Conservation (phyloP, 1,284 basidiomycete genomes). For the Heterobasidion irregulare region DNA sequence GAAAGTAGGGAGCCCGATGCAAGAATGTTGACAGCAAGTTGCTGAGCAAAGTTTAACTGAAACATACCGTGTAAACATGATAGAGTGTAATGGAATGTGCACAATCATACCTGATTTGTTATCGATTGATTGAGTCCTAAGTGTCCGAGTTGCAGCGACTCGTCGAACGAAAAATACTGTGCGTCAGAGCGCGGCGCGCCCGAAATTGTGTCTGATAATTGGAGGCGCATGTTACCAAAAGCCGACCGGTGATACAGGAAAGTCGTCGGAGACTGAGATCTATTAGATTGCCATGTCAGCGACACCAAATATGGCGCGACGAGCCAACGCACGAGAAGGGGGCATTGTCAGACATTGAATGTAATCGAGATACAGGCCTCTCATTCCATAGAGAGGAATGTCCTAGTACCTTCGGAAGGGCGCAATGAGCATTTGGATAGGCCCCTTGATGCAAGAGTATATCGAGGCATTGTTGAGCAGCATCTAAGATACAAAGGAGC, state of each 20-base stretch:
- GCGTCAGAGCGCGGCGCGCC: neutral
- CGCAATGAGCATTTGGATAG: neutral
- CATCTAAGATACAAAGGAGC: conserved; percentile 1
- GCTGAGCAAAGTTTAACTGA: conserved; percentile 11
- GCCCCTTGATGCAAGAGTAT: neutral
- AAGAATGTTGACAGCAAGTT: conserved; percentile 7
- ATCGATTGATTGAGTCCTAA: neutral
- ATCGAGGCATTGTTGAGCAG: neutral
- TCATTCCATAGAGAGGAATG: neutral
- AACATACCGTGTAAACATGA: neutral
- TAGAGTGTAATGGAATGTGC: neutral
- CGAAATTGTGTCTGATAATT: neutral
- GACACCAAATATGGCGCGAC: too few relatives aligned
- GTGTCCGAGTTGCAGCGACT: too few relatives aligned
- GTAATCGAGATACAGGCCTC: neutral
- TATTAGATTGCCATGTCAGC: neutral
- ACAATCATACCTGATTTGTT: neutral
- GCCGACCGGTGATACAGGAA: neutral
- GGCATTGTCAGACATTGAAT: neutral
- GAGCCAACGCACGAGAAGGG: neutral
- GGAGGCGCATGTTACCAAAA: neutral
- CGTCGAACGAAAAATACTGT: neutral
- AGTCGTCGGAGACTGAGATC: neutral
- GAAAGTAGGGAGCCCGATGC: conserved; percentile 5
- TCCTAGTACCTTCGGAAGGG: neutral